Evolutionary conservation across 208 protist genomes (phyloP).

Genomic region (Wallacemonas sp.): DNA sequence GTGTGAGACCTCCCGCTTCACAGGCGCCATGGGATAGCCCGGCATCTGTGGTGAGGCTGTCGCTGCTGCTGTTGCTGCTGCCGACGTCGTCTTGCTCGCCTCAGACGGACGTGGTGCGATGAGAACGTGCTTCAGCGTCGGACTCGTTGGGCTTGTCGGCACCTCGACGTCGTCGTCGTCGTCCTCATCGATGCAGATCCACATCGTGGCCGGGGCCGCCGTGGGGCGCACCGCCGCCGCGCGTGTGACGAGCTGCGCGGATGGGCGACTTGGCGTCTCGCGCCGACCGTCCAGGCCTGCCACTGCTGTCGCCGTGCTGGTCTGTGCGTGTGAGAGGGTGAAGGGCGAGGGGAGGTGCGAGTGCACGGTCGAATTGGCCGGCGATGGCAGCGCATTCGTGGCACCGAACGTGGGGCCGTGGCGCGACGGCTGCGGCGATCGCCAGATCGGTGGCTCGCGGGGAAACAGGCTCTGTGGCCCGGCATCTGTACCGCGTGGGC

Average conservation of each 20-base stretch:
- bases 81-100: neutral
- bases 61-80: neutral
- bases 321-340: neutral
- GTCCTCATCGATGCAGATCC: slow-evolving; percentile 79
- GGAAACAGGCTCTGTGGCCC: neutral
- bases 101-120: neutral
- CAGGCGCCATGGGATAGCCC: neutral
- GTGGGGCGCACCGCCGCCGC: slow-evolving; percentile 57
- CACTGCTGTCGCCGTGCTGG: neutral
- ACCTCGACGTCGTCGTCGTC: slow-evolving; percentile 44
- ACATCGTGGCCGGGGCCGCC: slow-evolving; percentile 61
- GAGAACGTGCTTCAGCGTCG: slow-evolving; percentile 16
- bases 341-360: slow-evolving; percentile 8
- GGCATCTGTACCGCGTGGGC: neutral
- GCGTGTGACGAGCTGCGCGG: slow-evolving; percentile 53
- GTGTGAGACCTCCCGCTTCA: neutral
- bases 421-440: slow-evolving; percentile 1
- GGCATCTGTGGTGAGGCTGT: neutral
- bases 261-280: slow-evolving; percentile 24
- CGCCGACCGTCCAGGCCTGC: neutral
- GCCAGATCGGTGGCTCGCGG: slow-evolving; percentile 3
- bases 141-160: slow-evolving; percentile 14
- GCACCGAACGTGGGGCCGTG: neutral
- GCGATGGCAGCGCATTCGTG: neutral
- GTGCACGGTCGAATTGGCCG: neutral